These are phyloP conservation scores for Misopates orontium DNA, from an alignment of 257 asterid genomes.

Conservation along the genomic window DNA sequence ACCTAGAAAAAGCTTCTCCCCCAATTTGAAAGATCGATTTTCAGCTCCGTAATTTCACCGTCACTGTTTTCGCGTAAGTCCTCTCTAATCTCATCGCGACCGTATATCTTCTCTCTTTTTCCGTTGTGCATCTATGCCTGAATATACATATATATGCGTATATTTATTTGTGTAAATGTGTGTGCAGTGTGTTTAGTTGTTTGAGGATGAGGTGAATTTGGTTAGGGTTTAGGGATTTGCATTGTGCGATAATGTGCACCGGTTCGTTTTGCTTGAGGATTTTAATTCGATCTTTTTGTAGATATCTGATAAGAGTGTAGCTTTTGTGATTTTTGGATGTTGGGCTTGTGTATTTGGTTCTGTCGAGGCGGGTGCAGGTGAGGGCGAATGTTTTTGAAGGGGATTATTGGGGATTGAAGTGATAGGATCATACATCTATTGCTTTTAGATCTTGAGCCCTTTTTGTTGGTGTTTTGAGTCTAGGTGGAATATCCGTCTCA, in stretches of 20 bases:
- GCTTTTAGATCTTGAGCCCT: background rate
- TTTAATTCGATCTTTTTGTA: too few species aligned
- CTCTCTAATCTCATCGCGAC: background rate
- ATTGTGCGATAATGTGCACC: conserved; percentile 16
- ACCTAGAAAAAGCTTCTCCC: background rate
- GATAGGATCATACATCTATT: background rate
- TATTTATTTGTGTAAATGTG: background rate
- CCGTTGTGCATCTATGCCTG: background rate
- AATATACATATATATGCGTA: background rate
- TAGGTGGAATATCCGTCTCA: background rate
- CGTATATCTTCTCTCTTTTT: conserved; percentile 10
- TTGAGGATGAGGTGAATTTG: background rate
- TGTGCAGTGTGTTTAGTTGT: conserved; percentile 7
- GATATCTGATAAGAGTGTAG: too few species aligned
- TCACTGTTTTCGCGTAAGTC: conserved; percentile 37
- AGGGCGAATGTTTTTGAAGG: background rate
- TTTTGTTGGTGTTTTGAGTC: background rate
- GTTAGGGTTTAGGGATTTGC: conserved; percentile 27
- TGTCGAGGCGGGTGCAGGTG: background rate
- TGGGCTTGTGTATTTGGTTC: background rate
- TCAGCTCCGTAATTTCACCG: conserved; percentile 32
- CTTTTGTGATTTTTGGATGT: background rate
- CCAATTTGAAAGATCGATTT: conserved; percentile 40
- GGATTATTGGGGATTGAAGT: background rate
- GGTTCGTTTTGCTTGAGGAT: too few species aligned